Evolutionary conservation across 2,329 filamentous ascomycete genomes (phyloP).

Genomic region (Venturia asperata): DNA sequence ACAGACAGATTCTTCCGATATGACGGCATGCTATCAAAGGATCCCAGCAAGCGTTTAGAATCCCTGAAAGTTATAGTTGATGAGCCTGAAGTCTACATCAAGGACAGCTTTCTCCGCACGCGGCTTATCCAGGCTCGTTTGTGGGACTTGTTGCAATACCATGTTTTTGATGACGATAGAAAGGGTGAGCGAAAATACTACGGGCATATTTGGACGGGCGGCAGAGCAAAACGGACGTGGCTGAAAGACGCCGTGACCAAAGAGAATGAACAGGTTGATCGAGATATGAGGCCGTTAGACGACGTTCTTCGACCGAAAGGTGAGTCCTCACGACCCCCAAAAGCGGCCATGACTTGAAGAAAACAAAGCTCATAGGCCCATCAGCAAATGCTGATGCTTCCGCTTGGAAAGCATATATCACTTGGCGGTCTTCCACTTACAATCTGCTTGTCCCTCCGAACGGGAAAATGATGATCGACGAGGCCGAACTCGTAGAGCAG

Average conservation of each 20-base stretch:
- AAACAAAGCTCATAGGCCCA: neutral
- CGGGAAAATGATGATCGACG: neutral
- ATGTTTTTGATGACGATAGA: slow-evolving; percentile 7
- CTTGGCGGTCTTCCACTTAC: slow-evolving; percentile 2
- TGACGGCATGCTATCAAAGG: neutral
- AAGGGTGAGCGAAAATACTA: slow-evolving; percentile 5
- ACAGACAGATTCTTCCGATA: neutral
- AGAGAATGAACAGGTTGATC: slow-evolving; percentile 6
- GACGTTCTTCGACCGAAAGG: slow-evolving; percentile 1
- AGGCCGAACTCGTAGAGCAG: neutral
- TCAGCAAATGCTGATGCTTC: neutral
- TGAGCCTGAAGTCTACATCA: slow-evolving; percentile 1
- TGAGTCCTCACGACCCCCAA: neutral
- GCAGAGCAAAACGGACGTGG: slow-evolving; percentile 4
- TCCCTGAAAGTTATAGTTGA: neutral
- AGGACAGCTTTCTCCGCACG: neutral
- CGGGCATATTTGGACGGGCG: neutral
- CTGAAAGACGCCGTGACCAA: slow-evolving; percentile 1
- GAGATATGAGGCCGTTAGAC: slow-evolving; percentile 5
- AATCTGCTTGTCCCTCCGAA: neutral
- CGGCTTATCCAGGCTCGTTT: neutral
- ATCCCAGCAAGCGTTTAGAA: neutral
- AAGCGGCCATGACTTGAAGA: neutral
- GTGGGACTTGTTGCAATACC: slow-evolving; percentile 8
- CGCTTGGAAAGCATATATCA: neutral